phyloP scores from a whole-genome alignment of 148 eudicot genomes.

The Rhododendron simsii region DNA sequence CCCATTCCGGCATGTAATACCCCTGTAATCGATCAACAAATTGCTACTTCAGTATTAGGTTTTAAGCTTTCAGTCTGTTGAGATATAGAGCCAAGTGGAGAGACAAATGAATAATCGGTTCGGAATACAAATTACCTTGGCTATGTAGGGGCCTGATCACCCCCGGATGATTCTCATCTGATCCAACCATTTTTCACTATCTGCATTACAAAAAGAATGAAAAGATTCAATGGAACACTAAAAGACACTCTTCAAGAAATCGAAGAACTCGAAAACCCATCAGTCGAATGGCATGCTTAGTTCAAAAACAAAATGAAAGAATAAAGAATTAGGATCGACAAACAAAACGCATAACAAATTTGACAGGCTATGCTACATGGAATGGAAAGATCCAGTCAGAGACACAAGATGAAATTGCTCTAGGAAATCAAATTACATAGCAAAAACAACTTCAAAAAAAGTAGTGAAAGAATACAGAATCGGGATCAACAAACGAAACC shows the following conservation, averaged over 20 bases:
- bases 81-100: neutral
- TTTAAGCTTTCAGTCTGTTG: neutral
- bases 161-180: conserved; percentile 59
- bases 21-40: conserved; percentile 18
- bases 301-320: neutral
- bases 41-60: conserved; percentile 19
- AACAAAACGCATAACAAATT: neutral
- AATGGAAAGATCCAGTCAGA: neutral
- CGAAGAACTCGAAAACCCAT: neutral
- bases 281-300: neutral
- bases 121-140: conserved; percentile 43
- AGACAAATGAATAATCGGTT: neutral
- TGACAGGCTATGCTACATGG: neutral
- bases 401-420: neutral
- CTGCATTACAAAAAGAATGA: neutral
- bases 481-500: conserved; percentile 10
- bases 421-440: neutral
- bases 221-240: neutral
- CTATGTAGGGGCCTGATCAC: conserved; percentile 31
- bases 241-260: neutral
- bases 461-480: neutral
- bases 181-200: conserved; percentile 48
- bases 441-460: neutral
- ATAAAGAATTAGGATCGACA: neutral
- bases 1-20: conserved; percentile 39